A percentile compares a stretch with the other conserved stretches of the same genome.
These are phyloP conservation scores for Powellomyces hirtus DNA, from an alignment of 192 early-diverging fungal species.

Conservation along the genomic window DNA sequence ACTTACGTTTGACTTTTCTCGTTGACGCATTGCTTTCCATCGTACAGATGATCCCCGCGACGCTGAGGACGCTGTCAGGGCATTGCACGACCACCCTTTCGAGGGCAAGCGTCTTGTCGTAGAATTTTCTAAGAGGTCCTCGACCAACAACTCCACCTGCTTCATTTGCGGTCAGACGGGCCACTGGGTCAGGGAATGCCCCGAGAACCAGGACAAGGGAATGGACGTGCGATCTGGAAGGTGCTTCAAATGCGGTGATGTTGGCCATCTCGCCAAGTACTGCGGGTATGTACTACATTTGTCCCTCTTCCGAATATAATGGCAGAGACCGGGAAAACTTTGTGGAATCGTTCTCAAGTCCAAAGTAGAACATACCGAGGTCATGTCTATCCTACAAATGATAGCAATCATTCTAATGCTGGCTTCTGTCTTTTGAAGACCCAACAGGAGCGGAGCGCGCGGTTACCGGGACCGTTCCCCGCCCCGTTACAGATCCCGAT, in stretches of 20 bases:
- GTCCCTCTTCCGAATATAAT: not conserved
- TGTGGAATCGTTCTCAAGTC: too few relatives aligned
- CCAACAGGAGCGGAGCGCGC: too few relatives aligned
- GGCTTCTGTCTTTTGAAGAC: not conserved
- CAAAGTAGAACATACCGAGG: not conserved
- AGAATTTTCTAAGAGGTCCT: conserved; percentile 38
- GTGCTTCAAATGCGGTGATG: conserved; percentile 55
- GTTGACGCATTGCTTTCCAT: not conserved
- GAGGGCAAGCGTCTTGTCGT: conserved; percentile 44
- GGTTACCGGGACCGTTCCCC: not conserved
- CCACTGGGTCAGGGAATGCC: conserved; percentile 59
- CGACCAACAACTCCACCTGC: conserved; percentile 32
- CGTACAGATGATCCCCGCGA: conserved; percentile 41
- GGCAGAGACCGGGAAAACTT: not conserved
- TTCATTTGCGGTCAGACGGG: conserved; percentile 47
- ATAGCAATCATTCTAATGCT: not conserved
- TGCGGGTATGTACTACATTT: conserved; percentile 40
- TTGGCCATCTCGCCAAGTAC: conserved; percentile 52
- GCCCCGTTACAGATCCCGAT: not conserved
- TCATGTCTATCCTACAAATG: too few relatives aligned
- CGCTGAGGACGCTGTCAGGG: conserved; percentile 50
- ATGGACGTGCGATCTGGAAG: conserved; percentile 52
- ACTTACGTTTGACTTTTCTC: not conserved
- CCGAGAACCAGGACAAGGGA: conserved; percentile 46
- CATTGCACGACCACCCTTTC: conserved; percentile 44